phyloP scores from a whole-genome alignment of 2,329 filamentous ascomycete species.

The Trichoderma hamatum region DNA sequence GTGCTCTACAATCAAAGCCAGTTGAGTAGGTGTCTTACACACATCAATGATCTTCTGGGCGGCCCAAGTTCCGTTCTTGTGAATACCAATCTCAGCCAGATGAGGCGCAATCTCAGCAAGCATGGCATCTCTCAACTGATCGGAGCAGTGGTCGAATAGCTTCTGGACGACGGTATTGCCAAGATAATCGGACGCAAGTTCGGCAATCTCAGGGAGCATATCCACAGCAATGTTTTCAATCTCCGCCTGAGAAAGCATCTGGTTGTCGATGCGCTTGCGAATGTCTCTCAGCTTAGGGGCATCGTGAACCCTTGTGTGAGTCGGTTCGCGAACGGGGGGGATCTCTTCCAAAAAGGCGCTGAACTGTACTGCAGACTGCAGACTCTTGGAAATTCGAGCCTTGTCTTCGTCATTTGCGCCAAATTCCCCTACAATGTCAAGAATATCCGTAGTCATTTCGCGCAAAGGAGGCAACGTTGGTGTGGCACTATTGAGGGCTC shows the following conservation, averaged over 20 bases:
- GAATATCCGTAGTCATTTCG: slow-evolving; percentile 81
- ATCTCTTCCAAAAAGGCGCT: slow-evolving; percentile 78
- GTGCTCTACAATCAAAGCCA: slow-evolving; percentile 80
- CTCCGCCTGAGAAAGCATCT: slow-evolving; percentile 79
- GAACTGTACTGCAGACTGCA: slow-evolving; percentile 78
- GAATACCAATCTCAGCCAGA: slow-evolving; percentile 92
- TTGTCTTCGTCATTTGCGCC: slow-evolving; percentile 81
- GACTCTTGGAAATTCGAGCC: slow-evolving; percentile 68
- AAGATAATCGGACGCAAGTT: slow-evolving; percentile 92
- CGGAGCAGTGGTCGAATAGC: slow-evolving; percentile 94
- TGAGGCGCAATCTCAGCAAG: slow-evolving; percentile 84
- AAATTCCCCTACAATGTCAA: slow-evolving; percentile 84
- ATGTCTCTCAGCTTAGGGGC: slow-evolving; percentile 94
- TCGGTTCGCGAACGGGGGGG: slow-evolving; percentile 84
- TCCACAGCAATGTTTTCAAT: slow-evolving; percentile 90
- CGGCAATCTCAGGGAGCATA: slow-evolving; percentile 96
- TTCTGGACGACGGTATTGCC: slow-evolving; percentile 99
- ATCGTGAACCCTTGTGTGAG: slow-evolving; percentile 86
- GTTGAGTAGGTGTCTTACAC: slow-evolving; percentile 81
- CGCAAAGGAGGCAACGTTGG: slow-evolving; percentile 71
- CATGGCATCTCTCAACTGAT: slow-evolving; percentile 89
- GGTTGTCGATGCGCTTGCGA: slow-evolving; percentile 95
- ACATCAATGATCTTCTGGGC: slow-evolving; percentile 99
- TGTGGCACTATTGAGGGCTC: slow-evolving; percentile 45
- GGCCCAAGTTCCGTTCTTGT: slow-evolving; percentile 99